phyloP scores from a whole-genome alignment of 257 asterid genomes.

The Gynochthodes officinalis region DNA sequence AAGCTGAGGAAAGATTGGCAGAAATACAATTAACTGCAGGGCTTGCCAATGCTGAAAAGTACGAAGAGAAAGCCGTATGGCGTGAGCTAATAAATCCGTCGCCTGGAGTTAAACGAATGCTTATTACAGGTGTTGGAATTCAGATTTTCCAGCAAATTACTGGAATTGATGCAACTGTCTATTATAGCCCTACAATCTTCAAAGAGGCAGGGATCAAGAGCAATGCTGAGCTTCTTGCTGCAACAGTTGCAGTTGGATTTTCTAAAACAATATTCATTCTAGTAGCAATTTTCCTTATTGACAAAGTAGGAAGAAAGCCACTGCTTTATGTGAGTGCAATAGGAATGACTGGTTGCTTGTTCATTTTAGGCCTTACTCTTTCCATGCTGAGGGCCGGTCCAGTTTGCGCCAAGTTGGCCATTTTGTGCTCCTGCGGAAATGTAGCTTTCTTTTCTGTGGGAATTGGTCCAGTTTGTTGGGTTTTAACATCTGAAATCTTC shows the following conservation, averaged over 20 bases:
- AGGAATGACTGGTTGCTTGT: slow-evolving; percentile 57
- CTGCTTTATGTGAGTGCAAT: slow-evolving; percentile 52
- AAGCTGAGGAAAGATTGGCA: slow-evolving; percentile 51
- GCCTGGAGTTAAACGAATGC: slow-evolving; percentile 51
- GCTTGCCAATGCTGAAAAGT: slow-evolving; percentile 23
- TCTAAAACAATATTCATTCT: slow-evolving; percentile 52
- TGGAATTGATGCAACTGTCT: slow-evolving; percentile 66
- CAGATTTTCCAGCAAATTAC: slow-evolving; percentile 61
- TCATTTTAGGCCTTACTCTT: slow-evolving; percentile 48
- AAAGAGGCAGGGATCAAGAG: slow-evolving; percentile 48
- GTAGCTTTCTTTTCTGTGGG: slow-evolving; percentile 72
- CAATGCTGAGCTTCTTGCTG: slow-evolving; percentile 44
- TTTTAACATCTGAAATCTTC: slow-evolving; percentile 55
- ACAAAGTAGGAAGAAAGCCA: slow-evolving; percentile 58
- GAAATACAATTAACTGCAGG: slow-evolving; percentile 58
- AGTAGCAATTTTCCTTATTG: slow-evolving; percentile 52
- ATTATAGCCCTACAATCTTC: slow-evolving; percentile 58
- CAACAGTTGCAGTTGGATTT: slow-evolving; percentile 63
- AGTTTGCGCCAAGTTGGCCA: slow-evolving; percentile 33
- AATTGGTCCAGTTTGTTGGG: slow-evolving; percentile 79
- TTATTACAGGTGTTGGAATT: slow-evolving; percentile 60
- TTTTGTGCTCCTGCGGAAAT: slow-evolving; percentile 52
- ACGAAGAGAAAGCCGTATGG: slow-evolving; percentile 48
- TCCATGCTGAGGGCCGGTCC: slow-evolving; percentile 16
- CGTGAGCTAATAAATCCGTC: slow-evolving; percentile 48